Conservation (phyloP, 495 filamentous ascomycete genomes). For the Neurospora sp. region DNA sequence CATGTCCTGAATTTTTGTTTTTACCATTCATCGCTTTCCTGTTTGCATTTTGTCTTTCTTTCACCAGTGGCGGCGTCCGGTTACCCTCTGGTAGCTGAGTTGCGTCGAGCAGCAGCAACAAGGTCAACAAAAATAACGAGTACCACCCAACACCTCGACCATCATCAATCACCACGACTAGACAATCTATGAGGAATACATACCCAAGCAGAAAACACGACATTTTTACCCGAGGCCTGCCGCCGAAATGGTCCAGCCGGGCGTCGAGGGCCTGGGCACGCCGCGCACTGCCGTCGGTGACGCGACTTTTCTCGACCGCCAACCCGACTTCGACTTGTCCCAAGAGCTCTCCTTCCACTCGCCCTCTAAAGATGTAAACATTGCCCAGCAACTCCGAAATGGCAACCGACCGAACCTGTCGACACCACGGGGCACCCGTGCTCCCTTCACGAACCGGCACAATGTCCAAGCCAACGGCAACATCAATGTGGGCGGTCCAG, state of each 20-base stretch:
- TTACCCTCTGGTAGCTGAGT: neutral
- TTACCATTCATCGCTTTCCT: neutral
- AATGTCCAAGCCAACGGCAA: slow-evolving; percentile 55
- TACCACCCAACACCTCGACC: neutral
- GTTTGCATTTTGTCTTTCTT: neutral
- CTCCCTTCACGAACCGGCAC: slow-evolving; percentile 56
- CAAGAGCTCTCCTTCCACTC: slow-evolving; percentile 78
- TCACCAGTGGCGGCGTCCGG: neutral
- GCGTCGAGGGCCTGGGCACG: slow-evolving; percentile 57
- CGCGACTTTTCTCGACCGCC: slow-evolving; percentile 62
- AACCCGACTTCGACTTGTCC: slow-evolving; percentile 66
- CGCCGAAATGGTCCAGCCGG: slow-evolving; percentile 34
- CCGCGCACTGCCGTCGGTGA: slow-evolving; percentile 71
- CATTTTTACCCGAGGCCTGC: neutral
- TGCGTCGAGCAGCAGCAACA: neutral
- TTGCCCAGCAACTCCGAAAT: slow-evolving; percentile 57
- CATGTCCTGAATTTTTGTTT: neutral
- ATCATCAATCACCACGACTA: neutral
- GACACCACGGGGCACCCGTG: slow-evolving; percentile 54
- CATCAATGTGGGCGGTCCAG: slow-evolving; percentile 49
- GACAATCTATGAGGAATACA: slow-evolving; percentile 2
- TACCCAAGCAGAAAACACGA: neutral
- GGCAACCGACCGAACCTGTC: slow-evolving; percentile 50
- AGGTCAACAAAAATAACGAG: neutral
- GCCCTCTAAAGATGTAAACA: slow-evolving; percentile 67